Evolutionary conservation across 352 stramenopile species (phyloP).

Genomic region (Stephanocyclus meneghinianus): DNA sequence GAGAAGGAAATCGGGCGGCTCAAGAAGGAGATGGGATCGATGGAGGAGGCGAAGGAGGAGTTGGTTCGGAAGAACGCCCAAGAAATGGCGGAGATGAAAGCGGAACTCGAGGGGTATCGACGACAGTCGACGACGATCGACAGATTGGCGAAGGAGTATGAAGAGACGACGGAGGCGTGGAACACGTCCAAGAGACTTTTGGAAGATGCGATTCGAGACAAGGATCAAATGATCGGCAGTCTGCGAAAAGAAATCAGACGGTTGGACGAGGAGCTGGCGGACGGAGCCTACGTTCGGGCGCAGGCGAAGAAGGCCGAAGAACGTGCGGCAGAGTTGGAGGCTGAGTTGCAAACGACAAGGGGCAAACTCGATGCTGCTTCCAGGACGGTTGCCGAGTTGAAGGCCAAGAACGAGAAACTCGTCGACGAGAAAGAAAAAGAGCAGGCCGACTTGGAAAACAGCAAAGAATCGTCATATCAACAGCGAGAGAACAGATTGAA

Average conservation of each 20-base stretch:
- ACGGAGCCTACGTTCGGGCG: constrained; percentile 30
- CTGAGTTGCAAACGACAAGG: constrained; percentile 19
- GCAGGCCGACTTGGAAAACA: background rate
- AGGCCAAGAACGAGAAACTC: constrained; percentile 3
- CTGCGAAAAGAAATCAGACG: constrained; percentile 39
- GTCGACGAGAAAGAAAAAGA: background rate
- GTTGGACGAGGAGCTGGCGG: constrained; percentile 44
- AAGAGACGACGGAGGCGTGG: background rate
- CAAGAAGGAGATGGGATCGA: constrained; percentile 24
- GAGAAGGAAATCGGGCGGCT: constrained; percentile 16
- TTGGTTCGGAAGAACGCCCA: constrained; percentile 5
- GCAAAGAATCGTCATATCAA: constrained; percentile 28
- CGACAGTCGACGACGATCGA: background rate
- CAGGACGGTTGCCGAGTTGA: constrained; percentile 33
- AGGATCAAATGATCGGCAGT: constrained; percentile 36
- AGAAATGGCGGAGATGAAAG: constrained; percentile 7
- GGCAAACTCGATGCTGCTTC: constrained; percentile 7
- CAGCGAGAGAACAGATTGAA: constrained; percentile 16
- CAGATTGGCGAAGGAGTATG: background rate
- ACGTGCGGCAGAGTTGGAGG: constrained; percentile 25
- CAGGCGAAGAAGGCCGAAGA: constrained; percentile 37
- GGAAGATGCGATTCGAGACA: constrained; percentile 23
- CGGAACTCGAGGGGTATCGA: background rate
- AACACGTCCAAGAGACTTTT: background rate
- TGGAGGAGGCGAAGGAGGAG: constrained; percentile 12